phyloP scores from a whole-genome alignment of 2,329 filamentous ascomycete genomes.

The Fusarium sp. region DNA sequence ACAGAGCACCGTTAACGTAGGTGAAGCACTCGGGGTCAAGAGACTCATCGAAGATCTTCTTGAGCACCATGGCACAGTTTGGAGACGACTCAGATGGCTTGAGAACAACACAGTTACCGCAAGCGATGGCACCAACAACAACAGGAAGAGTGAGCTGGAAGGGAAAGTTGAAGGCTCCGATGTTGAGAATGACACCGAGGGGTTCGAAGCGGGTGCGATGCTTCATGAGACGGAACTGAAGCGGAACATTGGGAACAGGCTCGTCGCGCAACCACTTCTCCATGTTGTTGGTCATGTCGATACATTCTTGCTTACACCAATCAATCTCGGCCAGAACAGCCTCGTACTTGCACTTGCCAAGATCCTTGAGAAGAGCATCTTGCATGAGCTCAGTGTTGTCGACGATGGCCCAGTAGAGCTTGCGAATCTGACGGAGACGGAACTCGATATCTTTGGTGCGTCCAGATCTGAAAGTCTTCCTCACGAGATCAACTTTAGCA shows the following conservation, averaged over 20 bases:
- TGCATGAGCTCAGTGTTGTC: constrained; percentile 80
- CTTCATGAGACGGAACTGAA: constrained; percentile 75
- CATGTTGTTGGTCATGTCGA: constrained; percentile 81
- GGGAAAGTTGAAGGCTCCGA: constrained; percentile 95
- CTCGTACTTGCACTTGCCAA: constrained; percentile 83
- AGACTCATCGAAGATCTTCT: constrained; percentile 78
- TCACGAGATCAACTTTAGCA: constrained; percentile 67
- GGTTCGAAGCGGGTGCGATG: constrained; percentile 89
- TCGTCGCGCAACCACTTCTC: constrained; percentile 88
- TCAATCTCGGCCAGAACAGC: constrained; percentile 77
- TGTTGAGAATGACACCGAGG: constrained; percentile 82
- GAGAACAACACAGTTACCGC: constrained; percentile 87
- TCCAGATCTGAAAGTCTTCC: constrained; percentile 78
- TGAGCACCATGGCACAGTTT: constrained; percentile 79
- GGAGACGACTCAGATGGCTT: constrained; percentile 92
- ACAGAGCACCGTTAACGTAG: constrained; percentile 82
- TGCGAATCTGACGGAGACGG: constrained; percentile 86
- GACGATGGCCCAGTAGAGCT: constrained; percentile 91
- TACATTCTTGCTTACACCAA: constrained; percentile 83
- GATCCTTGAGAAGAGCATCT: constrained; percentile 80
- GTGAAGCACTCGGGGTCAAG: constrained; percentile 83
- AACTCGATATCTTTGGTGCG: constrained; percentile 86
- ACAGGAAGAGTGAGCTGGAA: constrained; percentile 83
- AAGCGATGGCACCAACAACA: constrained; percentile 88
- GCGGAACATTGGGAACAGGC: constrained; percentile 73